Conservation (phyloP, 805 yeast species). For the Zygotorulaspora sp. region DNA sequence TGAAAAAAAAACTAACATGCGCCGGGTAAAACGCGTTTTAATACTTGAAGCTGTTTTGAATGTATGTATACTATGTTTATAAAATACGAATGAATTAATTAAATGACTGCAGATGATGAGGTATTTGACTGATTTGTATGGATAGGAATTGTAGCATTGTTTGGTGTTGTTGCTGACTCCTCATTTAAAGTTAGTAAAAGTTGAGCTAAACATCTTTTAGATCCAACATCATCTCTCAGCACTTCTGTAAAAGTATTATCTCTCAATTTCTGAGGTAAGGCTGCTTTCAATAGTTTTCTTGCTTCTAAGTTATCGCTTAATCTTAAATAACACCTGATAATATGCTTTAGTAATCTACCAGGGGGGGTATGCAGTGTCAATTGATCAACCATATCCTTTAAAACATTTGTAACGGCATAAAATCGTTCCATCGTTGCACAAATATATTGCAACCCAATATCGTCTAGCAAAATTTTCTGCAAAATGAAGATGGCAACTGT, state of each 20-base stretch:
- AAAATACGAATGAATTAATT: not conserved
- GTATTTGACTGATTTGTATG: too few species aligned
- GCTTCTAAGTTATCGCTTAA: conserved; percentile 88
- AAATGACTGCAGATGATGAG: not conserved
- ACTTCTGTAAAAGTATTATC: conserved; percentile 68
- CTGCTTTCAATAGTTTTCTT: conserved; percentile 74
- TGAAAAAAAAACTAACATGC: too few species aligned
- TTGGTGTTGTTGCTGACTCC: conserved; percentile 10
- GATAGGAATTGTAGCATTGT: not conserved
- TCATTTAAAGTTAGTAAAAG: conserved; percentile 63
- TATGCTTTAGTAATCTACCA: conserved; percentile 84
- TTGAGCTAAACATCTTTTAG: conserved; percentile 83
- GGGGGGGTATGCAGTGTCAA: conserved; percentile 63
- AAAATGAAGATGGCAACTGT: conserved; percentile 96
- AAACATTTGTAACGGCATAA: conserved; percentile 86
- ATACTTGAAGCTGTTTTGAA: too few species aligned
- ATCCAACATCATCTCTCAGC: conserved; percentile 80
- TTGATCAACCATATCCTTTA: conserved; percentile 84
- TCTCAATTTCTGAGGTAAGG: conserved; percentile 80
- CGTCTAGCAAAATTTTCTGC: conserved; percentile 88
- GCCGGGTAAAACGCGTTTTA: conserved; percentile 6
- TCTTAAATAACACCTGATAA: conserved; percentile 88
- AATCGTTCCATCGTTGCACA: conserved; percentile 95
- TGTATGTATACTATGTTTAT: conserved; percentile 1
- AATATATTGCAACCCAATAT: conserved; percentile 82